These are phyloP conservation scores for Globisporangium acanthophoron DNA, from an alignment of 352 stramenopile species.

Conservation along the genomic window DNA sequence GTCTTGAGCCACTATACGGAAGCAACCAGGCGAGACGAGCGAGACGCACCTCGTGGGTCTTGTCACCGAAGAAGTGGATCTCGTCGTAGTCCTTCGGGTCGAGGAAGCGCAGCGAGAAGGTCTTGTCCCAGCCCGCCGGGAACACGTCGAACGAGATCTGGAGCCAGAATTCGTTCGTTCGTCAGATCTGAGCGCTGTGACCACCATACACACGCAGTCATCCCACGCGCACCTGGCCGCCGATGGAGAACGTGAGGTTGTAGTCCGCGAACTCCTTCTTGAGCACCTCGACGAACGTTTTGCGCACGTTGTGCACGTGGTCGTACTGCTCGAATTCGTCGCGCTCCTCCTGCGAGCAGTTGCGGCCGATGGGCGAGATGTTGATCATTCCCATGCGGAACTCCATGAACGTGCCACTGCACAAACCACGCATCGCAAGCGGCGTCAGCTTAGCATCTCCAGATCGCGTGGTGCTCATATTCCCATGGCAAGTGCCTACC, in stretches of 20 bases:
- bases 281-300: slow-evolving; percentile 96
- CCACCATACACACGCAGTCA: not conserved
- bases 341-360: slow-evolving; percentile 97
- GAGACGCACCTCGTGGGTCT: slow-evolving; percentile 90
- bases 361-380: slow-evolving; percentile 97
- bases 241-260: slow-evolving; percentile 97
- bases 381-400: slow-evolving; percentile 99
- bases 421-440: not conserved
- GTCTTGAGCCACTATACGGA: not conserved
- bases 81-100: slow-evolving; percentile 95
- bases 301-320: slow-evolving; percentile 89
- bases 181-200: not conserved
- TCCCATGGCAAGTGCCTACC: slow-evolving; percentile 21
- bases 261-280: slow-evolving; percentile 92
- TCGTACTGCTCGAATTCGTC: slow-evolving; percentile 98
- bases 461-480: not conserved
- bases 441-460: not conserved
- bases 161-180: slow-evolving; percentile 13
- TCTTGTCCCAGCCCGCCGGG: slow-evolving; percentile 98
- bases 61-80: slow-evolving; percentile 99
- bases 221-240: slow-evolving; percentile 70
- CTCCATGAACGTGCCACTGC: slow-evolving; percentile 97
- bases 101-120: slow-evolving; percentile 96
- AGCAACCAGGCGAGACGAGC: not conserved
- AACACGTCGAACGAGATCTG: slow-evolving; percentile 99